These are phyloP conservation scores for Streptanthus diversifolius DNA, from an alignment of 345 rosid genomes.

Conservation along the genomic window DNA sequence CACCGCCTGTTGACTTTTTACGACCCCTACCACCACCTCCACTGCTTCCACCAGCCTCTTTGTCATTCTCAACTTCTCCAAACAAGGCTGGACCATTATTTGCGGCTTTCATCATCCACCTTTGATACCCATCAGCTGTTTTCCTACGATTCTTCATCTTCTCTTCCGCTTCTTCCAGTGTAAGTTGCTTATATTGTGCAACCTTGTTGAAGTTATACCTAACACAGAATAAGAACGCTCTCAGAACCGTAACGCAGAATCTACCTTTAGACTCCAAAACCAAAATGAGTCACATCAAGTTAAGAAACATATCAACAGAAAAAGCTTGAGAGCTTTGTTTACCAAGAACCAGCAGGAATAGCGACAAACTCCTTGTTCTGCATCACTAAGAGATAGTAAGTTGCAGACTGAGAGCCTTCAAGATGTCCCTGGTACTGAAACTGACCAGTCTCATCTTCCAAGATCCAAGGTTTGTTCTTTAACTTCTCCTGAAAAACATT, in stretches of 20 bases:
- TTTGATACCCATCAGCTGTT: conserved; percentile 94
- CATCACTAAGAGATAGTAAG: conserved; percentile 82
- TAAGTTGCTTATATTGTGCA: conserved; percentile 95
- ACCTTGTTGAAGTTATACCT: conserved; percentile 92
- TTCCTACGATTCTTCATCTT: conserved; percentile 93
- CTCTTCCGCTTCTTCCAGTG: conserved; percentile 98
- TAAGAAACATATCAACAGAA: conserved; percentile 5
- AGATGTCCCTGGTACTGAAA: conserved; percentile 85
- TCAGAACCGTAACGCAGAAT: neutral
- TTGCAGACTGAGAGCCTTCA: conserved; percentile 96
- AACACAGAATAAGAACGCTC: neutral
- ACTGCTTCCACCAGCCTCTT: conserved; percentile 44
- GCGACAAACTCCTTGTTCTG: conserved; percentile 84
- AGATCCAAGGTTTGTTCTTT: conserved; percentile 90
- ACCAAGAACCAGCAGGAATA: conserved; percentile 98
- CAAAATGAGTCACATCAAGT: too few relatives aligned
- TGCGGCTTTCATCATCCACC: conserved; percentile 99
- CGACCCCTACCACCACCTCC: conserved; percentile 69
- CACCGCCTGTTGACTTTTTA: conserved; percentile 54
- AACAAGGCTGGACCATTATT: conserved; percentile 88
- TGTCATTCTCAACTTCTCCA: conserved; percentile 85
- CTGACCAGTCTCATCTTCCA: conserved; percentile 98
- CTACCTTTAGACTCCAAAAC: neutral
- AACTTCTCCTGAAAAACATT: conserved; percentile 59
- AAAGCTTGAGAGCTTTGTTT: neutral